Evolutionary conservation across 257 asterid species (phyloP), one percentile per base, ranked within the genome.

Genomic region (Salvia hispanica): DNA sequence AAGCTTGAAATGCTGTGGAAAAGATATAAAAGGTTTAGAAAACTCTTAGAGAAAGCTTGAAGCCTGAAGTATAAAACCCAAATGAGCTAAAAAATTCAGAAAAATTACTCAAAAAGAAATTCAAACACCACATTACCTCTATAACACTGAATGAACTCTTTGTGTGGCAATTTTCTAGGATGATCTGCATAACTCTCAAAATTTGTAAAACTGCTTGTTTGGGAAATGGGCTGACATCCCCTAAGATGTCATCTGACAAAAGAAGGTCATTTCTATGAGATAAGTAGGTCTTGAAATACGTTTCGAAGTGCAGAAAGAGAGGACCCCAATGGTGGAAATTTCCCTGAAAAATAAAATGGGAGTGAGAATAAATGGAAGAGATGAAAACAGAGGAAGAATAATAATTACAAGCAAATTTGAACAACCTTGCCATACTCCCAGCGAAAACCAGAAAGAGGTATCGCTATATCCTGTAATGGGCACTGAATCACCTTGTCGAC

Each of bases 361-460:
- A 70, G 61, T 69, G 73, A 84, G 70, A 42, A 46, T 34, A 21
- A 33, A 40, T 42, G 8, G 33, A 47, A 58, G 33, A 43, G n/a
- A 69, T 31, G 56, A 37, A 55, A 67, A 25, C 2, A 31, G 48
- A 65, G 57, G 4, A 5, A 9, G 0, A 58, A 50, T 50, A 75
- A 31, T 46, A 25, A 25, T 14, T 58, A 18, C 72, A 37, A 14
- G 53, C 11, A 5, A 69, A 74, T 31, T 56, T 74, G 9, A 53
- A 69, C 68, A 62, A 90, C 98, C 98, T 92, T 92, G 78, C 96
- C 95, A 70, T 81, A 89, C 79, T 92, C 98, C 98, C 98, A 92
- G 31, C 71, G 85, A 78, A 92, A 92, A 45, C 96, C 96, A 67
- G 96, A 87, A 31, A 92, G 96, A 31, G 98, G 98, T 72, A 85